Evolutionary conservation across 2,329 filamentous ascomycete genomes (phyloP).

Genomic region (Dothidotthia symphoricarpi): DNA sequence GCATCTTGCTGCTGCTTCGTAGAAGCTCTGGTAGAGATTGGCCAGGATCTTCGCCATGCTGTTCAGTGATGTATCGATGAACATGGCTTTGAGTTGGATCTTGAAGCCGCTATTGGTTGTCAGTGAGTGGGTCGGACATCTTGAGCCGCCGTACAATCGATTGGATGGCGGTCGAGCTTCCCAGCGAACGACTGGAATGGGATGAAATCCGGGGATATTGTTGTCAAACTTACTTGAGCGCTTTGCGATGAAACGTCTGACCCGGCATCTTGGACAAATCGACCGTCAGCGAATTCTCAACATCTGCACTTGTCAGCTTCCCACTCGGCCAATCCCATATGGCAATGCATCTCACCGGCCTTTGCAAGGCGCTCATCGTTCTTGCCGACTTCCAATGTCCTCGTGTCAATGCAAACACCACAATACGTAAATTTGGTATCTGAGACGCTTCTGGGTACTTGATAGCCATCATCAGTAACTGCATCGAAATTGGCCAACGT

Average conservation of each 20-base stretch:
- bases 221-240: conserved; percentile 58
- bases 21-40: conserved; percentile 75
- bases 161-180: conserved; percentile 5
- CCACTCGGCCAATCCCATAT: not conserved
- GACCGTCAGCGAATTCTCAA: conserved; percentile 74
- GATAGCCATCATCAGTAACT: conserved; percentile 52
- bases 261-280: conserved; percentile 72
- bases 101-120: conserved; percentile 61
- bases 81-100: conserved; percentile 80
- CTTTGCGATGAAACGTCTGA: conserved; percentile 75
- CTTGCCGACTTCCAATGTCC: conserved; percentile 71
- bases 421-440: conserved; percentile 79
- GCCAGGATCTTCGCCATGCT: conserved; percentile 62
- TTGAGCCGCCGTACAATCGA: conserved; percentile 1
- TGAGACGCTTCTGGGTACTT: conserved; percentile 41
- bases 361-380: conserved; percentile 57
- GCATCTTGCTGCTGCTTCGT: conserved; percentile 74
- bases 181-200: conserved; percentile 1
- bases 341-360: conserved; percentile 43
- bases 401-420: conserved; percentile 72
- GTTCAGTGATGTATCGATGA: conserved; percentile 79
- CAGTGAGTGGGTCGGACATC: conserved; percentile 11
- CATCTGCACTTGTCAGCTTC: conserved; percentile 39
- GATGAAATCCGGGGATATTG: not conserved
- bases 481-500: conserved; percentile 81